Conservation (phyloP, 2,329 filamentous ascomycete species). For the Neonectria ditissima region DNA sequence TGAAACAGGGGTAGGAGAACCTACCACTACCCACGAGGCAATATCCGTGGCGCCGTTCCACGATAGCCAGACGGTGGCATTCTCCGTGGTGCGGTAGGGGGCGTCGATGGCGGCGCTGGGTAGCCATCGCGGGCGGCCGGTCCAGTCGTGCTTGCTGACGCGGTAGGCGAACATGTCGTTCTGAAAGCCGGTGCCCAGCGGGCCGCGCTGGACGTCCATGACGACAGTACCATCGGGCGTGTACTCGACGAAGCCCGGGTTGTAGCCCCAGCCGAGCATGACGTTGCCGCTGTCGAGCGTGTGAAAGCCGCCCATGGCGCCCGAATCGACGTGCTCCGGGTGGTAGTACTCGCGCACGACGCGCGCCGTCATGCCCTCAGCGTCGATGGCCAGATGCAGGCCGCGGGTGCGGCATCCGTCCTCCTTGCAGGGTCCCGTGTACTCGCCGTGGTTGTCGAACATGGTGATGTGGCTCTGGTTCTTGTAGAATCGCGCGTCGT, state of each 20-base stretch:
- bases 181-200: constrained; percentile 35
- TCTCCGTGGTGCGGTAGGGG: constrained; percentile 37
- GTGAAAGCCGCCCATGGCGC: constrained; percentile 45
- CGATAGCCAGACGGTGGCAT: constrained; percentile 45
- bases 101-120: constrained; percentile 45
- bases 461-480: constrained; percentile 49
- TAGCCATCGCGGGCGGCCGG: constrained; percentile 45
- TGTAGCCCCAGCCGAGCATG: constrained; percentile 46
- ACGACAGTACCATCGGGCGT: constrained; percentile 40
- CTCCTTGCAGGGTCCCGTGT: constrained; percentile 44
- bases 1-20: constrained; percentile 23
- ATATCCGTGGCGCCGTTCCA: constrained; percentile 50
- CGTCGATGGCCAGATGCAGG: constrained; percentile 47
- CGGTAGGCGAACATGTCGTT: constrained; percentile 47
- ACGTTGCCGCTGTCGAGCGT: constrained; percentile 45
- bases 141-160: constrained; percentile 45
- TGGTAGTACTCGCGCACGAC: constrained; percentile 48
- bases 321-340: constrained; percentile 41
- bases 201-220: constrained; percentile 44
- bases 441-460: constrained; percentile 55
- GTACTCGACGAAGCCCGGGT: constrained; percentile 46
- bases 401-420: constrained; percentile 46
- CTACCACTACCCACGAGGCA: constrained; percentile 45
- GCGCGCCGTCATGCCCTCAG: constrained; percentile 44
- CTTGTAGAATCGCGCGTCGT: constrained; percentile 51